Conservation (phyloP, 2,329 filamentous ascomycete species). For the Ceratocystis eucalypticola region DNA sequence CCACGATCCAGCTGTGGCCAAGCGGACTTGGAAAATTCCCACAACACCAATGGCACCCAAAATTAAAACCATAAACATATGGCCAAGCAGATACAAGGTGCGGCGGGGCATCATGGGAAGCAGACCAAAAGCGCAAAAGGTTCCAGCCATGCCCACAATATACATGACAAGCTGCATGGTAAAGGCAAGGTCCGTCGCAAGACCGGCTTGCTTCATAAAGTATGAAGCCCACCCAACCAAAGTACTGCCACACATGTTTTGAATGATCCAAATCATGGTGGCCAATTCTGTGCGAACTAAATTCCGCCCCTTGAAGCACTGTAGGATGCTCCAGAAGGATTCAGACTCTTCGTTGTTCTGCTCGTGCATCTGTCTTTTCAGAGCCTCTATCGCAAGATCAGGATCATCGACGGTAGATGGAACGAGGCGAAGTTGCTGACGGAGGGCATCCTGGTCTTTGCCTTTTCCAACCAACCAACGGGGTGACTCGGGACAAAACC, state of each 20-base stretch:
- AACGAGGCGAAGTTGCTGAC: conserved; percentile 23
- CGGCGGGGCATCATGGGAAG: conserved; percentile 29
- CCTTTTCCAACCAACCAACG: conserved; percentile 35
- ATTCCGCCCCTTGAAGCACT: conserved; percentile 33
- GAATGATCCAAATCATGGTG: conserved; percentile 25
- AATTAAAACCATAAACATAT: conserved; percentile 27
- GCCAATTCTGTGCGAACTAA: conserved; percentile 30
- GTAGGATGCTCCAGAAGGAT: conserved; percentile 27
- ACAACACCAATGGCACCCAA: conserved; percentile 30
- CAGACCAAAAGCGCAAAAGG: conserved; percentile 29
- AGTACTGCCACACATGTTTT: conserved; percentile 24
- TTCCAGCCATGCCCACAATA: conserved; percentile 30
- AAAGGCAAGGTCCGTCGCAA: conserved; percentile 23
- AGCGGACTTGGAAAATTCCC: conserved; percentile 29
- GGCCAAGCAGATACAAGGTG: conserved; percentile 30
- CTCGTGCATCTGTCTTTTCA: conserved; percentile 15
- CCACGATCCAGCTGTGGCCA: conserved; percentile 23
- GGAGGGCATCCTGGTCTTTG: conserved; percentile 23
- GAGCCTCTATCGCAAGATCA: conserved; percentile 22
- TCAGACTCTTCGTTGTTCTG: conserved; percentile 5
- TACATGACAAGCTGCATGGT: conserved; percentile 25
- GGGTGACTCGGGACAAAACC: conserved; percentile 30
- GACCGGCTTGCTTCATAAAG: conserved; percentile 28
- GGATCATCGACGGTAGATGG: conserved; percentile 23
- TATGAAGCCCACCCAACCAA: conserved; percentile 28